A percentile compares a stretch with the other conserved stretches of the same genome.
Conservation (phyloP, 2,329 filamentous ascomycete genomes). For the Purpureocillium takamizusanense region DNA sequence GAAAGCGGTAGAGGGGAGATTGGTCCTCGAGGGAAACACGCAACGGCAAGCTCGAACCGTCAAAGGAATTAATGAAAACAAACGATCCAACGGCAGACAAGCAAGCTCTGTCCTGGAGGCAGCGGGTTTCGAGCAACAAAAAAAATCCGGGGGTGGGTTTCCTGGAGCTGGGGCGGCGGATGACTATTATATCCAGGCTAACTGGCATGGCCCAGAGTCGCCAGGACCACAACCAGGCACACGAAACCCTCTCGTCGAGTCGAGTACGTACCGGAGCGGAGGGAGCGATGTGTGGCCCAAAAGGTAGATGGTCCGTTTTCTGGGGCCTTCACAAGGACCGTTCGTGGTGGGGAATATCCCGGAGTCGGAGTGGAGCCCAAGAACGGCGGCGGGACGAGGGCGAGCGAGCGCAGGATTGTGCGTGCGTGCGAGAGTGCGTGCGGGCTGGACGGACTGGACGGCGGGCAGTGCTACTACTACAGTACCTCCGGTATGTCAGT, state of each 20-base stretch:
- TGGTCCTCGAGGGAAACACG: neutral
- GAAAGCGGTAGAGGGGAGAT: constrained; percentile 1
- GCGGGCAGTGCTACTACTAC: too few species aligned
- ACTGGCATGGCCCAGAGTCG: neutral
- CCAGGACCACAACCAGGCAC: neutral
- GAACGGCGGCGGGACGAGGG: neutral
- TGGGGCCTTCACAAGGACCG: constrained; percentile 3
- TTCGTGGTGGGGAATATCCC: constrained; percentile 4
- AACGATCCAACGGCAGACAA: neutral
- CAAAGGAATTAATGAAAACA: neutral
- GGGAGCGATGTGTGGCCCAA: too few species aligned
- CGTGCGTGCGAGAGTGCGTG: too few species aligned
- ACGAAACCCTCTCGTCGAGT: neutral
- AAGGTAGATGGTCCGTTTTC: neutral
- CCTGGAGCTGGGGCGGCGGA: constrained; percentile 3
- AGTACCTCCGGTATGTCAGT: too few species aligned
- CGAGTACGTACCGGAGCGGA: neutral
- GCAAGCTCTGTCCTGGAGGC: too few species aligned
- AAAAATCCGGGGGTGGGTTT: constrained; percentile 8
- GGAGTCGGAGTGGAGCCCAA: constrained; percentile 1
- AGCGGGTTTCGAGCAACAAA: neutral
- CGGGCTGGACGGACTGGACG: too few species aligned
- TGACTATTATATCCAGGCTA: constrained; percentile 5
- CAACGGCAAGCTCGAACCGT: neutral
- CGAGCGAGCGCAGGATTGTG: neutral